Percentiles rank a stretch among this genome's conserved stretches.
Evolutionary conservation across 371 early-diverging fungal genomes (phyloP).

Genomic region (Rhizopus sp.): DNA sequence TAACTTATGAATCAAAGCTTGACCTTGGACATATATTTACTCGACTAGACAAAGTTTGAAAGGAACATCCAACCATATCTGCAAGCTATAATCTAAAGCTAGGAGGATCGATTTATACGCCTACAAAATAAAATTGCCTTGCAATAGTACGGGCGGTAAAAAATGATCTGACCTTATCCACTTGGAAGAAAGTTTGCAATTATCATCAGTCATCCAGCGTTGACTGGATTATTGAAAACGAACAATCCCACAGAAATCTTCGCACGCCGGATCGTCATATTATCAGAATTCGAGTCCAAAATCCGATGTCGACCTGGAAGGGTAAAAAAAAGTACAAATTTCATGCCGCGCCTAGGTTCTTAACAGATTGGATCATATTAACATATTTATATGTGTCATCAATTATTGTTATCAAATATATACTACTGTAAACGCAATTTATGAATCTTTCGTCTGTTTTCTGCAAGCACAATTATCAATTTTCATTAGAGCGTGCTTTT

Average conservation of each 20-base stretch:
- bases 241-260: neutral
- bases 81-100: neutral
- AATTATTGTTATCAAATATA: no score
- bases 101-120: slow-evolving; percentile 5
- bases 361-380: neutral
- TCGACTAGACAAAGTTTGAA: neutral
- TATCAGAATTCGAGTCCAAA: slow-evolving; percentile 4
- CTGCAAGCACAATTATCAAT: no score
- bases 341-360: slow-evolving; percentile 1
- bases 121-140: slow-evolving; percentile 3
- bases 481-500: no score
- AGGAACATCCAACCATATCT: neutral
- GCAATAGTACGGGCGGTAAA: slow-evolving; percentile 3
- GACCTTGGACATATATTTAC: neutral
- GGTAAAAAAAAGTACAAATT: slow-evolving; percentile 3
- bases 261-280: neutral
- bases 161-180: neutral
- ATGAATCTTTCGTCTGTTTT: no score
- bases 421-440: no score
- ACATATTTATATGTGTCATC: no score
- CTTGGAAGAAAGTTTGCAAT: slow-evolving; percentile 1
- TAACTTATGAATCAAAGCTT: neutral
- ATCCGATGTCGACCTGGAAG: slow-evolving; percentile 3
- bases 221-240: slow-evolving; percentile 2
- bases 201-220: neutral